A percentile compares a stretch with the other conserved stretches of the same genome.
Conservation (phyloP, 441 rosid species). For the Croton laevigatus region DNA sequence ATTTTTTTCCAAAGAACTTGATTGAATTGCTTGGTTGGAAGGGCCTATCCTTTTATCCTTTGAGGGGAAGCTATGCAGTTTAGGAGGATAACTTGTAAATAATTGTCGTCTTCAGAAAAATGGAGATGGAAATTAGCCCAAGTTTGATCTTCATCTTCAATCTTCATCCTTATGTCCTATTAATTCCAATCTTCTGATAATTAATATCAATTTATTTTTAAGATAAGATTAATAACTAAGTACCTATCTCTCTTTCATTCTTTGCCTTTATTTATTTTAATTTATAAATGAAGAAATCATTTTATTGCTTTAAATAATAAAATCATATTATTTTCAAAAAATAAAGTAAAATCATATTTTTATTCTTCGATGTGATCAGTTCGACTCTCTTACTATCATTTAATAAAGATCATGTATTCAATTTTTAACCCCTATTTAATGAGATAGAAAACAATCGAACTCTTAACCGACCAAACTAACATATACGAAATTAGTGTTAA, state of each 20-base stretch:
- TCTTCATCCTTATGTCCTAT: slow-evolving; percentile 19
- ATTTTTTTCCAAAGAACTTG: not conserved
- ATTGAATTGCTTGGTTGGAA: slow-evolving; percentile 7
- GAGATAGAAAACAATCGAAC: no score
- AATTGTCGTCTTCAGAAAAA: not conserved
- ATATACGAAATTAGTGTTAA: no score
- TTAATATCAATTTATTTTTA: not conserved
- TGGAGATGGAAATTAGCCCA: no score
- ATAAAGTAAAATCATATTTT: no score
- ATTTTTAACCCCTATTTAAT: no score
- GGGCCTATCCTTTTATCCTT: slow-evolving; percentile 15
- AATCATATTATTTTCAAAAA: not conserved
- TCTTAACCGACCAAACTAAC: no score
- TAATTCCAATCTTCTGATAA: not conserved
- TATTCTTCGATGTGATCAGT: no score
- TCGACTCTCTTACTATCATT: no score
- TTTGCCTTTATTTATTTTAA: not conserved
- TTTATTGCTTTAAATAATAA: no score
- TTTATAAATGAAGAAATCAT: not conserved
- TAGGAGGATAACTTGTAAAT: slow-evolving; percentile 8
- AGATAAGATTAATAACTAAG: not conserved
- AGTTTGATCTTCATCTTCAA: not conserved
- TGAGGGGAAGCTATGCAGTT: not conserved
- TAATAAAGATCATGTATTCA: no score
- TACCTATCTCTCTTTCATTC: not conserved